A percentile compares a stretch with the other conserved stretches of the same genome.
Evolutionary conservation across 2,329 filamentous ascomycete species (phyloP).

Genomic region (Aspergillus hiratsukae): DNA sequence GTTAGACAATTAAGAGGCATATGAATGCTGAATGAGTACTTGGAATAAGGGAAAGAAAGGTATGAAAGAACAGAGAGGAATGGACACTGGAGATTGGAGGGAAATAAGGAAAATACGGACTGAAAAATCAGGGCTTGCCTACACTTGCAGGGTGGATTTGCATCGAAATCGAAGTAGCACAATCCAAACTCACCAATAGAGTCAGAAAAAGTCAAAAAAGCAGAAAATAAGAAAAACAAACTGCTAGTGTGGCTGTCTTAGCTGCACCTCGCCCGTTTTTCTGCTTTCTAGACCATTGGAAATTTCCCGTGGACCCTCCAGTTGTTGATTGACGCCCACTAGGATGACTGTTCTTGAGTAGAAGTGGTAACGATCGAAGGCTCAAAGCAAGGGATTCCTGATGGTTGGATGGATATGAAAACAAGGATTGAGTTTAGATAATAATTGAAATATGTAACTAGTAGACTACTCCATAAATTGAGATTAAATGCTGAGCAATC

Average conservation of each 20-base stretch:
- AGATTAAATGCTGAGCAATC: neutral
- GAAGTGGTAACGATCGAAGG: constrained; percentile 11
- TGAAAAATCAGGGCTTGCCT: neutral
- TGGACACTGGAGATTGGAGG: neutral
- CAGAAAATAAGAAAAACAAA: constrained; percentile 15
- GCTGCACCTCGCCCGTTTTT: constrained; percentile 23
- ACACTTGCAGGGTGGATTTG: neutral
- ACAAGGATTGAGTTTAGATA: constrained; percentile 2
- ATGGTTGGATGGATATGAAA: constrained; percentile 7
- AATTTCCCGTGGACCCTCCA: constrained; percentile 15
- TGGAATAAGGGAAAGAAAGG: neutral
- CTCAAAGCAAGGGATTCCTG: constrained; percentile 12
- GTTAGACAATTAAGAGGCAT: neutral
- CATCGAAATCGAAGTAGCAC: neutral
- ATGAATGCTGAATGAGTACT: neutral
- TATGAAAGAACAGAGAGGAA: neutral
- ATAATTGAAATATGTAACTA: constrained; percentile 10
- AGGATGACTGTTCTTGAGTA: constrained; percentile 4
- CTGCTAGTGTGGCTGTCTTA: constrained; percentile 13
- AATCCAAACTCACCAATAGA: constrained; percentile 5
- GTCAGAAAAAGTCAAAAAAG: constrained; percentile 8
- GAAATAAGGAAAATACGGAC: neutral
- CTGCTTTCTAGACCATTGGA: constrained; percentile 2
- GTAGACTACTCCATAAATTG: constrained; percentile 1
- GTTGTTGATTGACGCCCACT: constrained; percentile 4